Base-by-base conservation (phyloP, 106 monocot species). In the Allium fistulosum region DNA sequence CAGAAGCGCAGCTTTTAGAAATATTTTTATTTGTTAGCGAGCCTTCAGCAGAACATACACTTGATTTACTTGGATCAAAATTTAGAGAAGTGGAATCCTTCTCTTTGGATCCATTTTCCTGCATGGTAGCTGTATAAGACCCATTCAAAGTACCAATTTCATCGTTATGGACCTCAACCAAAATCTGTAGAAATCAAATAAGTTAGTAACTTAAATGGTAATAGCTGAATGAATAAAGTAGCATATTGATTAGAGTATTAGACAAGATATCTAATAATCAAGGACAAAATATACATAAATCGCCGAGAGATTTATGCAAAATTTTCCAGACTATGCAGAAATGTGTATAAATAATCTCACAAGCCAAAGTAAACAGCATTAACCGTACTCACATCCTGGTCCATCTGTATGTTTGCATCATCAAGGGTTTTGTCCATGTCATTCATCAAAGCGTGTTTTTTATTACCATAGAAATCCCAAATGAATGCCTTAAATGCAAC, bases 361-460 rank as follows among this genome's bases (percentile, higher is more conserved):
- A 37, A 5, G 37, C 37, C 37, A 37, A 37, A 37, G 37, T 37
- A 37, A 37, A 37, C 37, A 37, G 2, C 37, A 37, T 37, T 37
- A 37, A 4, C 37, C 37, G 72, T 26, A 74, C 85, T 12, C 70
- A 90, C 89, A 77, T 92, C 89, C 72, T 99, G 97, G 75, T 99
- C 89, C 92, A 92, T 99, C 78, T 99, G 92, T 85, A 99, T 99
- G 70, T 99, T 85, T 57, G 90, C 89, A 78, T 99, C 92, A 72
- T 99, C 97, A 56, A 92, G 82, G 45, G 97, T 87, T 79, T 90
- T 92, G 12, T 92, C 97, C 89, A 99, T 87, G 78, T 85, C 87
- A 74, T 92, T 84, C 97, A 99, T 90, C 76, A 99, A 74, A 71
- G 84, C 80, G 78, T 99, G 97, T 69, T 90, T 99, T 69, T 92